Base-by-base conservation (phyloP, 2,329 filamentous ascomycete species). In the Cladosporium sp. region DNA sequence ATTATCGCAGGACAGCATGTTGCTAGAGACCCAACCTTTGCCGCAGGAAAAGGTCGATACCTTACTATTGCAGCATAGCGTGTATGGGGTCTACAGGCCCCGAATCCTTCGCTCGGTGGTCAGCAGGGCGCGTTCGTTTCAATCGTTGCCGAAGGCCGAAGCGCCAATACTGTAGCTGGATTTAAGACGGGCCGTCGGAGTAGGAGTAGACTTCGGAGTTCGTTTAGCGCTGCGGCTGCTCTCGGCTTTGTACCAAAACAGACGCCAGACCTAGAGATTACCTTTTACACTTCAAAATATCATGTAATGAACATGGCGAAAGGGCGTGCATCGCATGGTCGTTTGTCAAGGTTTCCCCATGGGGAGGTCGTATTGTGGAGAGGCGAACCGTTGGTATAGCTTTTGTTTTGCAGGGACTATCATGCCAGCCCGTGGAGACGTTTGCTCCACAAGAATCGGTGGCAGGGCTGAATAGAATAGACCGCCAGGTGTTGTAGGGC, bases 31-130 rank as follows among this genome's bases (percentile, higher is more conserved):
- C 25, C 11, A 13, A 43, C 36, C 21, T 25, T 28, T n/a, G 28
- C 43, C 30, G 49, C 56, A 51, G 7, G n/a, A 39, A 2, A 61
- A 51, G 28, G 58, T 51, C 48, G 21, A 39, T 36, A 63, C 60
- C 60, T 63, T 63, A 63, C 60, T 63, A 54, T 56, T 63, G 16
- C 32, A 34, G 60, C 25, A 39, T 63, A 63, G 60, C 60, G 60
- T 34, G 13, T 39, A 14, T 39, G 23, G 21, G n/a, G 21, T 25
- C 21, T 13, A 28, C 46, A 62, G 23, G 57, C 30, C 46, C 26
- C 54, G 51, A 39, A 62, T 53, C 46, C 46, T 53, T 34, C 43
- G 30, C 16, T 46, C 16, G 25, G 28, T 30, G 48, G 49, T 46
- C 48, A 63, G 60, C 60, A 56, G 60, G 49, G 32, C 25, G 36